Evolutionary conservation across 75 land plant genomes (phyloP), one percentile per base, ranked within the genome.

Genomic region (Pinus tabuliformis): DNA sequence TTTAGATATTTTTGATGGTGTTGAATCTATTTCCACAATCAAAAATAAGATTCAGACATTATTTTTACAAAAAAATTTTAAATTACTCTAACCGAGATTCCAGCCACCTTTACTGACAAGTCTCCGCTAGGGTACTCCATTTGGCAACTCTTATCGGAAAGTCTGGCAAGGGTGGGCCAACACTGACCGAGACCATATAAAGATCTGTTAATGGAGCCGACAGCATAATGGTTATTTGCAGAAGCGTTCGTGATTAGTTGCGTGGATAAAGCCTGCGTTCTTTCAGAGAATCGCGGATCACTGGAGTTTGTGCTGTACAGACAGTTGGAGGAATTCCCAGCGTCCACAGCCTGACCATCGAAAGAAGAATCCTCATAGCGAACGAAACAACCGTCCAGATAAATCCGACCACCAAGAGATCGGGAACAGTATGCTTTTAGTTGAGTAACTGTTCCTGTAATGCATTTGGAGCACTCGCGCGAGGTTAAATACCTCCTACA

Each of bases 321-420:
- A 68, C 64, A 68, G 33, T 73, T 59, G 3, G 1, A 65, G 20
- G 17, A n/a, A 24, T 64, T 42, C 20, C 30, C 15, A 7, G 71
- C 16, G 68, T 65, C 80, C 63, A 56, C 28, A n/a, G 14, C 58
- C 60, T 78, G 24, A 73, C 60, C 30, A 56, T 76, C 80, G 71
- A 83, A 83, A 4, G 78, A 79, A 64, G 52, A 76, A 33, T 80
- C 80, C 37, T 77, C 85, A 42, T 83, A 83, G 20, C 85, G 45
- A 42, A 77, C 78, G 30, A 79, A 83, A 52, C 85, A 83, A 20
- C 81, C 85, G 79, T 83, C 85, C 9, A 83, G 60, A n/a, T 63
- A 76, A 3, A 83, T 58, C 58, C 62, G 70, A 6, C 81, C 85
- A 4, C 85, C 82, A 1, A 18, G 17, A 22, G 71, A 68, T 20